Conservation (phyloP, 164 flowering plant species). For the Dillenia suffruticosa region DNA sequence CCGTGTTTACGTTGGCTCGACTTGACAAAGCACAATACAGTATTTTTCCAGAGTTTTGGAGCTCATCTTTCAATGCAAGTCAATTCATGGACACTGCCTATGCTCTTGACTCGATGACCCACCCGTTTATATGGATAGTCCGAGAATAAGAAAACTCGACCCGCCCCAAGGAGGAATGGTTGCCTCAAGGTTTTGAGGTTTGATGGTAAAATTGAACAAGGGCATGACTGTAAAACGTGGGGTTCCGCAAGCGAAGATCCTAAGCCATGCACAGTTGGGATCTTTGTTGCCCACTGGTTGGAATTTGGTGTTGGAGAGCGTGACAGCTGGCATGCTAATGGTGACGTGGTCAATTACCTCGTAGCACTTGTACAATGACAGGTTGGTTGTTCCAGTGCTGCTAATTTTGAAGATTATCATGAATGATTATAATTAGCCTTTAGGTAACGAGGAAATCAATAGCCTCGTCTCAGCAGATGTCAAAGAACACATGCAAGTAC, state of each 20-base stretch:
- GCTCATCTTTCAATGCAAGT: constrained; percentile 3
- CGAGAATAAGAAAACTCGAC: background rate
- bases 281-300: constrained; percentile 18
- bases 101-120: constrained; percentile 1
- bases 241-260: constrained; percentile 12
- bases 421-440: too few relatives aligned
- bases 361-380: too few relatives aligned
- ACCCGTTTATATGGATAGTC: constrained; percentile 3
- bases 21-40: background rate
- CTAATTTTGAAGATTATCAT: too few relatives aligned
- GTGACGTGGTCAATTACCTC: too few relatives aligned
- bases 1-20: constrained; percentile 18
- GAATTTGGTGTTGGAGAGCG: constrained; percentile 10
- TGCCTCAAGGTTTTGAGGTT: constrained; percentile 9
- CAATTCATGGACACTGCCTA: background rate
- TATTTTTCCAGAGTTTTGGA: constrained; percentile 14
- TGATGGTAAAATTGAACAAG: background rate
- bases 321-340: constrained; percentile 6
- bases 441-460: too few relatives aligned
- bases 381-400: too few relatives aligned
- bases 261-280: constrained; percentile 9
- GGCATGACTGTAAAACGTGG: constrained; percentile 6
- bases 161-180: background rate
- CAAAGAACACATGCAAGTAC: too few relatives aligned
- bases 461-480: too few relatives aligned